Conservation (phyloP, 805 yeast species). For the Wickerhamomyces hampshirensis region DNA sequence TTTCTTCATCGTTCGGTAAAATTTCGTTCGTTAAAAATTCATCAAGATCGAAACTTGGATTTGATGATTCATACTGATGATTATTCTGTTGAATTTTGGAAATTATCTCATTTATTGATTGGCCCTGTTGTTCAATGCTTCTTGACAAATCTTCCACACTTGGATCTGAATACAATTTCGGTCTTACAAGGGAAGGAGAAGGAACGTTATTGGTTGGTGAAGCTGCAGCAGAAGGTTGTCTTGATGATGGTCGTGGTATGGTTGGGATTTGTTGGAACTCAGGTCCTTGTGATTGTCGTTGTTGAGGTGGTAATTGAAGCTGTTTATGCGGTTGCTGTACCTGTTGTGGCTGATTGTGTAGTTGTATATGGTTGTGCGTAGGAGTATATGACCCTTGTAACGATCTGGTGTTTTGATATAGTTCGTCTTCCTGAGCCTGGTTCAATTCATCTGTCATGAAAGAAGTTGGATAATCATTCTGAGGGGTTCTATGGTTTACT, state of each 20-base stretch:
- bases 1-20: slow-evolving; percentile 1
- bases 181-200: slow-evolving; percentile 2
- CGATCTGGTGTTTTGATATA: too few relatives aligned
- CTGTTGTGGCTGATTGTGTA: slow-evolving; percentile 11
- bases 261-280: too few relatives aligned
- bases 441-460: neutral
- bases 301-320: too few relatives aligned
- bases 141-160: slow-evolving; percentile 17
- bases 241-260: slow-evolving; percentile 10
- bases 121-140: slow-evolving; percentile 24
- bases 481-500: slow-evolving; percentile 17
- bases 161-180: slow-evolving; percentile 4
- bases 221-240: slow-evolving; percentile 9
- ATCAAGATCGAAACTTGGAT: slow-evolving; percentile 20
- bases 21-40: slow-evolving; percentile 21
- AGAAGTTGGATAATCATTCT: slow-evolving; percentile 1
- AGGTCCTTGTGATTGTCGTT: too few relatives aligned
- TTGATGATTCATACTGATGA: slow-evolving; percentile 7
- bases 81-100: slow-evolving; percentile 13
- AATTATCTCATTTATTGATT: slow-evolving; percentile 23
- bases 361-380: slow-evolving; percentile 5
- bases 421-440: slow-evolving; percentile 3
- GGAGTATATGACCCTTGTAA: too few relatives aligned
- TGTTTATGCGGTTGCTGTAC: too few relatives aligned
- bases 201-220: slow-evolving; percentile 1